Evolutionary conservation across 164 flowering plant genomes (phyloP).

Genomic region (Stephania cephalantha): DNA sequence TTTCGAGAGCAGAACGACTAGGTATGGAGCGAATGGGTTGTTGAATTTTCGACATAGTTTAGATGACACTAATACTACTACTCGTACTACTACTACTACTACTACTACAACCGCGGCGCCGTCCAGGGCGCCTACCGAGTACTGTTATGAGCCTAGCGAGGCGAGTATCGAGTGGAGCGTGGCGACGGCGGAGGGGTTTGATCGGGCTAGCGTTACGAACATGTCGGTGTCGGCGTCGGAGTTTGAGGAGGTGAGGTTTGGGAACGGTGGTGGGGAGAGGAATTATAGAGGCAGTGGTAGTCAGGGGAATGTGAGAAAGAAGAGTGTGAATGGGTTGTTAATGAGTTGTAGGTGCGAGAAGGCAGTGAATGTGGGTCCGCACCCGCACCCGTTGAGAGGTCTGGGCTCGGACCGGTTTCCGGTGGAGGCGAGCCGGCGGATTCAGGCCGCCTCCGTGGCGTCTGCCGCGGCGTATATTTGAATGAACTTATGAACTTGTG

Average conservation of each 20-base stretch:
- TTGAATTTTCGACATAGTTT: constrained; percentile 24
- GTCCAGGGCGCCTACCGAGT: constrained; percentile 42
- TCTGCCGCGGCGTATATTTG: background rate
- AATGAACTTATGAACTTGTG: no score
- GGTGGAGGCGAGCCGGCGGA: background rate
- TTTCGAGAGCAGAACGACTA: constrained; percentile 15
- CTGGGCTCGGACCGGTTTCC: constrained; percentile 12
- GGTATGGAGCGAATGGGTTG: background rate
- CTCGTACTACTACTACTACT: constrained; percentile 17
- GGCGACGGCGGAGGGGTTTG: constrained; percentile 80
- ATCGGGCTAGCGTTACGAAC: constrained; percentile 43
- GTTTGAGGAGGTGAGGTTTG: constrained; percentile 16
- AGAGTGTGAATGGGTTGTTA: constrained; percentile 30
- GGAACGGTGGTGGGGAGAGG: background rate
- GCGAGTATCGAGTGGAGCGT: constrained; percentile 92
- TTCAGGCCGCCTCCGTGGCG: background rate
- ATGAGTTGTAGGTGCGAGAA: constrained; percentile 76
- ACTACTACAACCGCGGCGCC: constrained; percentile 21
- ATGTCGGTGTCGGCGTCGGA: constrained; percentile 34
- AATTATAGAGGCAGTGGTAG: no score
- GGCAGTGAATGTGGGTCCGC: constrained; percentile 74
- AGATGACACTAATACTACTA: constrained; percentile 32
- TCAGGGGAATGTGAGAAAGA: background rate
- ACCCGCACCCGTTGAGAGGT: constrained; percentile 39
- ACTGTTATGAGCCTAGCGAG: constrained; percentile 78